A percentile compares a stretch with the other conserved stretches of the same genome.
Evolutionary conservation across 768 basidiomycete genomes (phyloP).

Genomic region (Lentinula sp.): DNA sequence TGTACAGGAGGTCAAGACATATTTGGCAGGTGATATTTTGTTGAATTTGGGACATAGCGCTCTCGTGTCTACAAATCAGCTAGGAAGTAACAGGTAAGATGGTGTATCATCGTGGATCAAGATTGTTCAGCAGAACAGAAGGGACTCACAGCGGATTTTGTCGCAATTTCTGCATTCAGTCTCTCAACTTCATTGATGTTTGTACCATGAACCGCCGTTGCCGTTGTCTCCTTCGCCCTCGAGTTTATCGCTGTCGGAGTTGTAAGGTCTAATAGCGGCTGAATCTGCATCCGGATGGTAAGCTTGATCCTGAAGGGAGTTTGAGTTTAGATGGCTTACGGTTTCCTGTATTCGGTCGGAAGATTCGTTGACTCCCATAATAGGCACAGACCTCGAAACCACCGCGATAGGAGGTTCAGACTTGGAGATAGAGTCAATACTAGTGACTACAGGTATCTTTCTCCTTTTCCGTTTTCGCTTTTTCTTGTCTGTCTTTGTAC

Average conservation of each 20-base stretch:
- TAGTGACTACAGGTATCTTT: not conserved
- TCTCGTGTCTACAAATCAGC: conserved; percentile 49
- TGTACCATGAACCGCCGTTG: not conserved
- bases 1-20: conserved; percentile 68
- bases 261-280: not conserved
- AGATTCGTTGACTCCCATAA: not conserved
- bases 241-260: not conserved
- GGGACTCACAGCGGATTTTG: conserved; percentile 1
- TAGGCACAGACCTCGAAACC: not conserved
- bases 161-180: not conserved
- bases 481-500: conserved; percentile 5
- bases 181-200: not conserved
- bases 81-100: conserved; percentile 14
- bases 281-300: not conserved
- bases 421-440: not conserved
- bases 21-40: conserved; percentile 73
- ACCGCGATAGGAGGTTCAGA: not conserved
- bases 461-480: conserved; percentile 6
- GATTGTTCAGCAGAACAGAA: not conserved
- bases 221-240: not conserved
- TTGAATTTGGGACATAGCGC: conserved; percentile 46
- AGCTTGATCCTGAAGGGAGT: not conserved
- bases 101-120: not conserved
- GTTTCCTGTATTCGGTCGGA: not conserved
- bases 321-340: not conserved